phyloP scores from a whole-genome alignment of 148 eudicot species.

The Talinum fruticosum region DNA sequence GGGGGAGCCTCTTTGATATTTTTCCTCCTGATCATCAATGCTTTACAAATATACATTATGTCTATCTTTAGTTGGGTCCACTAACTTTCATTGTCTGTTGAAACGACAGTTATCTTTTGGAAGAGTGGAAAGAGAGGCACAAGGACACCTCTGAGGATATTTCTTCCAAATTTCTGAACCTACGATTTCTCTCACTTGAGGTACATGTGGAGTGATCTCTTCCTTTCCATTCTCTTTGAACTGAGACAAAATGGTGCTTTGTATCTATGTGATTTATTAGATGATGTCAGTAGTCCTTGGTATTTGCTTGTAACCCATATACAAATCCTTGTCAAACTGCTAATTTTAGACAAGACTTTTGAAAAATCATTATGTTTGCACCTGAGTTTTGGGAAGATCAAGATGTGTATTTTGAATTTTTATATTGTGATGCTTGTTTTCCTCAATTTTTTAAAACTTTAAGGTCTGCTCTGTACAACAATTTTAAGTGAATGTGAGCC shows the following conservation, averaged over 20 bases:
- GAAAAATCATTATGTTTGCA: neutral
- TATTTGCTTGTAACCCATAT: neutral
- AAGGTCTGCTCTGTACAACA: neutral
- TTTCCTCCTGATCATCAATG: neutral
- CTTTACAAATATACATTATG: neutral
- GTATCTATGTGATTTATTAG: no score
- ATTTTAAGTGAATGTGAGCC: neutral
- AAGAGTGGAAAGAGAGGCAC: constrained; percentile 94
- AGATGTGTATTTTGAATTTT: neutral
- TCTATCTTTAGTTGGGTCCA: neutral
- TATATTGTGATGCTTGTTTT: neutral
- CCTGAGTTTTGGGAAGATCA: neutral
- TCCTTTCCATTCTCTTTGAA: neutral
- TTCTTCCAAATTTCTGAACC: constrained; percentile 49
- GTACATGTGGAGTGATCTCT: constrained; percentile 33
- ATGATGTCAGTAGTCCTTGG: no score
- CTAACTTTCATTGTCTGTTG: constrained; percentile 21
- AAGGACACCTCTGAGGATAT: constrained; percentile 62
- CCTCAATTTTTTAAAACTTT: neutral
- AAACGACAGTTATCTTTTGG: constrained; percentile 72
- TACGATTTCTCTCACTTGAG: constrained; percentile 77
- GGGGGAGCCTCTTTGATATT: neutral
- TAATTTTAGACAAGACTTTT: neutral
- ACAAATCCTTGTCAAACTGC: neutral
- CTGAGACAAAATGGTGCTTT: no score